Conservation (phyloP, 768 basidiomycete genomes). For the Mycena vitilis region DNA sequence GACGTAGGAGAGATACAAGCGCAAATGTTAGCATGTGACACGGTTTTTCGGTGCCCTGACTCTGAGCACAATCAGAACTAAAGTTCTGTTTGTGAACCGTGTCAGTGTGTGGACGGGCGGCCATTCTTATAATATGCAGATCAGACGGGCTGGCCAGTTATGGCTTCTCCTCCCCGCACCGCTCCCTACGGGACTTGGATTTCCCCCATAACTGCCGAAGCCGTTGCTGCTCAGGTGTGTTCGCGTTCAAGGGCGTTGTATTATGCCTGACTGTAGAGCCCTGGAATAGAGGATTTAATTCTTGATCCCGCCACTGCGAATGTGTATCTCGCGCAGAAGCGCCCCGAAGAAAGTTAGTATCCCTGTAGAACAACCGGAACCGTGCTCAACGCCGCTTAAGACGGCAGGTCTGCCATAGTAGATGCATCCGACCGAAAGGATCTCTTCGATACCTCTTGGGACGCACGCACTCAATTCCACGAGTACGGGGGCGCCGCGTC, state of each 20-base stretch:
- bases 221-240: background rate
- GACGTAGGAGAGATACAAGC: too few relatives aligned
- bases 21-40: too few relatives aligned
- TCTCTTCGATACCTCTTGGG: constrained; percentile 7
- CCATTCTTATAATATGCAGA: too few relatives aligned
- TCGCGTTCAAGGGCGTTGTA: background rate
- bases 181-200: too few relatives aligned
- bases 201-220: background rate
- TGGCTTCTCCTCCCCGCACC: too few relatives aligned
- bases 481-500: constrained; percentile 17
- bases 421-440: constrained; percentile 6
- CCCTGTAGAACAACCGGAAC: too few relatives aligned
- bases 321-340: constrained; percentile 15
- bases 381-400: background rate
- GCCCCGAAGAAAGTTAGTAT: constrained; percentile 6
- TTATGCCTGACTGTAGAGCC: background rate
- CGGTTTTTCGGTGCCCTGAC: too few relatives aligned
- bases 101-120: too few relatives aligned
- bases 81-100: too few relatives aligned
- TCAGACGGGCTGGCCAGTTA: too few relatives aligned
- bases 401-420: constrained; percentile 9
- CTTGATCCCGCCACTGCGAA: constrained; percentile 7
- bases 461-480: constrained; percentile 13
- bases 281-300: constrained; percentile 4
- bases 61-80: too few relatives aligned